These are phyloP conservation scores for Taiozyma sp. DNA, from an alignment of 1,139 yeast species.

Conservation along the genomic window DNA sequence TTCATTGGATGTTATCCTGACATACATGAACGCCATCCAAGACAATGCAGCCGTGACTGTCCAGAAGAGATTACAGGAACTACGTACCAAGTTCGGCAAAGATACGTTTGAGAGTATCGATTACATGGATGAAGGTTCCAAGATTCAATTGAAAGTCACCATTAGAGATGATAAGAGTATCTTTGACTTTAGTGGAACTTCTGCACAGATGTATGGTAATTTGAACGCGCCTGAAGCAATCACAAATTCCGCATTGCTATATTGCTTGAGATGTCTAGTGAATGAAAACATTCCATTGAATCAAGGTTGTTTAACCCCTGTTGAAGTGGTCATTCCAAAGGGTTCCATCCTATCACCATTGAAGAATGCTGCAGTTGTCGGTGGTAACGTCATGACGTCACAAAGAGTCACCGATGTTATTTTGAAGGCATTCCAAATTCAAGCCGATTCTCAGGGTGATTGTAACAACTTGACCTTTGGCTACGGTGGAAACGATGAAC, in stretches of 20 bases:
- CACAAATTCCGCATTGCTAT: slow-evolving; percentile 74
- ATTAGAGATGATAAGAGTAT: slow-evolving; percentile 32
- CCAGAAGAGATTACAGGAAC: slow-evolving; percentile 28
- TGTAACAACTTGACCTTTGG: slow-evolving; percentile 74
- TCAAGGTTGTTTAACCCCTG: slow-evolving; percentile 77
- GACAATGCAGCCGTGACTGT: slow-evolving; percentile 38
- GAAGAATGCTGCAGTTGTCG: slow-evolving; percentile 78
- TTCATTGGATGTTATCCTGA: slow-evolving; percentile 30
- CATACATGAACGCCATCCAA: slow-evolving; percentile 43
- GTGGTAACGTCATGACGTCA: slow-evolving; percentile 85
- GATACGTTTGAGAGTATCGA: slow-evolving; percentile 31
- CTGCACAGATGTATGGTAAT: slow-evolving; percentile 55
- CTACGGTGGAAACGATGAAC: slow-evolving; percentile 34
- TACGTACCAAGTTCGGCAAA: slow-evolving; percentile 22
- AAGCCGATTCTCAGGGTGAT: slow-evolving; percentile 76
- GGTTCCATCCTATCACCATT: slow-evolving; percentile 68
- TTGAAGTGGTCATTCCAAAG: slow-evolving; percentile 57
- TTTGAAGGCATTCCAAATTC: slow-evolving; percentile 67
- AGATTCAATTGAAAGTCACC: slow-evolving; percentile 32
- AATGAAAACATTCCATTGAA: slow-evolving; percentile 77
- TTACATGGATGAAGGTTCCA: slow-evolving; percentile 43
- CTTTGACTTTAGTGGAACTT: slow-evolving; percentile 45
- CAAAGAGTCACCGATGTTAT: slow-evolving; percentile 80
- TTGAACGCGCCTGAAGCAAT: slow-evolving; percentile 69
- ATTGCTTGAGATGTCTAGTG: slow-evolving; percentile 70